Evolutionary conservation across 345 rosid genomes (phyloP).

Genomic region (Moricandia moricandioides): DNA sequence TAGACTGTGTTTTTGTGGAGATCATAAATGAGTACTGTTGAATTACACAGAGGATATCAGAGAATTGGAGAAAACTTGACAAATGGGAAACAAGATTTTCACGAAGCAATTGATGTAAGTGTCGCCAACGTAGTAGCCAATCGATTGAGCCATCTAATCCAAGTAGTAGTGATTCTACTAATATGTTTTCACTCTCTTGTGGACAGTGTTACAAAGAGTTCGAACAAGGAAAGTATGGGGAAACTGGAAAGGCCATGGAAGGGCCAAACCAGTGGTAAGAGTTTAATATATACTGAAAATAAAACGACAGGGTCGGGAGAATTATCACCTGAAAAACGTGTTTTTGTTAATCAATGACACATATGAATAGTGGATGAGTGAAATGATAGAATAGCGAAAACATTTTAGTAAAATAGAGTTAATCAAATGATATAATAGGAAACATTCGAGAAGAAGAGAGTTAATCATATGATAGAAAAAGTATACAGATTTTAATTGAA

Average conservation of each 20-base stretch:
- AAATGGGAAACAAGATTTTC: conserved; percentile 64
- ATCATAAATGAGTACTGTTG: neutral
- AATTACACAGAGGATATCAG: conserved; percentile 67
- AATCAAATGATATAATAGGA: neutral
- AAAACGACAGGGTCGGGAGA: neutral
- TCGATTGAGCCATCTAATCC: neutral
- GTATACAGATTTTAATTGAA: neutral
- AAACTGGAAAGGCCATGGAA: conserved; percentile 62
- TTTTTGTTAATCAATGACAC: neutral
- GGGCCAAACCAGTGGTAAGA: conserved; percentile 73
- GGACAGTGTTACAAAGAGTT: conserved; percentile 66
- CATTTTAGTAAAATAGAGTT: neutral
- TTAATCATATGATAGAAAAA: neutral
- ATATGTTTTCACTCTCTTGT: neutral
- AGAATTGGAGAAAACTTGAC: conserved; percentile 69
- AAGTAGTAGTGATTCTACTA: neutral
- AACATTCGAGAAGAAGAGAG: neutral
- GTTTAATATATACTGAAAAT: neutral
- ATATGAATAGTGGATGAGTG: neutral
- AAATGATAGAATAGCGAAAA: neutral
- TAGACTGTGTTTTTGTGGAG: neutral
- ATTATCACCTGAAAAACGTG: neutral
- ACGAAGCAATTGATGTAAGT: conserved; percentile 79
- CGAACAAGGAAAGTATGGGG: conserved; percentile 58
- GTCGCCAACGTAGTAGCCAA: neutral